Evolutionary conservation across 225 moss, liverwort and hornwort species (phyloP), one percentile per base, ranked within the genome.

Genomic region (Bryum argenteum): DNA sequence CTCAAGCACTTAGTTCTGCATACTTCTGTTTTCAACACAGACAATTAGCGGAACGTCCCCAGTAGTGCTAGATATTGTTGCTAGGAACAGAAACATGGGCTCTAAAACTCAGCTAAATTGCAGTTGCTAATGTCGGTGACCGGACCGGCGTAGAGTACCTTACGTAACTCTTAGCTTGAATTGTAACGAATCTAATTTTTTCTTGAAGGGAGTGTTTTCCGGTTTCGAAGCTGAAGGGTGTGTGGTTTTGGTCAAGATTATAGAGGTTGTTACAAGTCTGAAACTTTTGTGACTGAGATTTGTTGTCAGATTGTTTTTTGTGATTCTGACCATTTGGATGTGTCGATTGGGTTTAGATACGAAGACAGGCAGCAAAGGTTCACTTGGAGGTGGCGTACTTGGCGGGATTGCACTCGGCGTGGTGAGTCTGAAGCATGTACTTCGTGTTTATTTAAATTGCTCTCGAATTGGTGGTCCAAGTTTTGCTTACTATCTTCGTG

Each of bases 371-470:
- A 93, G 93, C 82, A 93, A 71, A 82, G 85, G 91, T 3, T 93
- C 93, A 5, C 87, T 93, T 73, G 89, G 91, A 77, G 91, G 93
- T 78, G 93, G 93, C 47, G 44, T 93, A 40, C 84, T 85, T 63
- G 91, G 91, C n/a, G 89, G 85, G 50, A 68, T 89, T 63, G 69
- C 89, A 58, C 82, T 93, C 62, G 93, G 89, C 41, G 88, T 91
- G 93, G 93, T 93, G 67, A 91, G 89, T 82, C 63, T 62, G n/a
- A 54, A 59, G 38, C 26, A 55, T 54, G 57, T 54, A 67, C 45
- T 59, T 63, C 47, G 54, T 74, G 26, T n/a, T 40, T 37, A 10
- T 19, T 28, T 23, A 54, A n/a, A 54, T 37, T 15, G 54, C 41
- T 55, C 1, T 72, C n/a, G 33, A 18, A 67, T 51, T 48, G 57